Evolutionary conservation across 2,329 filamentous ascomycete species (phyloP), one percentile per base, ranked within the genome.

Genomic region (Cyphellophora europaea): DNA sequence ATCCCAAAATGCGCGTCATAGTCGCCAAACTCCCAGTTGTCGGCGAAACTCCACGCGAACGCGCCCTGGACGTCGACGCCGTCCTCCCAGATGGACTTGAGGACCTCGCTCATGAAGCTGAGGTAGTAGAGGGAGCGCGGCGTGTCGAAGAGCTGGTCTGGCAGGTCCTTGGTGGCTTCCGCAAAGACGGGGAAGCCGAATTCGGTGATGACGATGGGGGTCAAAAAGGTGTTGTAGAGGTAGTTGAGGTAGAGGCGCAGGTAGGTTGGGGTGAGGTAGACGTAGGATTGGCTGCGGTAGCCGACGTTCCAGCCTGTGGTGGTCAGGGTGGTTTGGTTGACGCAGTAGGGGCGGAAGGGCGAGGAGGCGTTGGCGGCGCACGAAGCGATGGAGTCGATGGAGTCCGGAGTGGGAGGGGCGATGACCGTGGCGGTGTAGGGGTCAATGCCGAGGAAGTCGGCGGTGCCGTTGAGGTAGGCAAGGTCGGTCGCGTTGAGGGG

Each of bases 171-270:
- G 0, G 55, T 55, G 45, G 74, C 71, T 6, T 48, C 62, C 32
- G 63, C 71, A 16, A 44, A 45, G 0, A 72, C 63, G 3, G 71
- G 68, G 48, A 73, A 77, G 0, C 74, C 74, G 42, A 76, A 76
- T 48, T 78, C 73, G 5, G 65, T 63, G 47, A 63, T 49, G 3
- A 62, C 28, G 4, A 76, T 54, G 14, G 69, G 67, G 0, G 53
- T 50, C 19, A 55, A 63, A 59, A 68, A 79, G 0, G 69, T 76
- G 51, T 76, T 76, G 61, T 67, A 73, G 2, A 79, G 54, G 47
- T 77, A 78, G 43, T 60, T 66, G 4, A 79, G 62, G 44, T 74
- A 77, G 2, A 61, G 63, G 0, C 74, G 74, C 0, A 74, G 70
- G 19, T 70, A 67, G 53, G n/a, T 71, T 65, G 47, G 75, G 74